phyloP scores from a whole-genome alignment of 129 eudicot species.

The Apium graveolens region DNA sequence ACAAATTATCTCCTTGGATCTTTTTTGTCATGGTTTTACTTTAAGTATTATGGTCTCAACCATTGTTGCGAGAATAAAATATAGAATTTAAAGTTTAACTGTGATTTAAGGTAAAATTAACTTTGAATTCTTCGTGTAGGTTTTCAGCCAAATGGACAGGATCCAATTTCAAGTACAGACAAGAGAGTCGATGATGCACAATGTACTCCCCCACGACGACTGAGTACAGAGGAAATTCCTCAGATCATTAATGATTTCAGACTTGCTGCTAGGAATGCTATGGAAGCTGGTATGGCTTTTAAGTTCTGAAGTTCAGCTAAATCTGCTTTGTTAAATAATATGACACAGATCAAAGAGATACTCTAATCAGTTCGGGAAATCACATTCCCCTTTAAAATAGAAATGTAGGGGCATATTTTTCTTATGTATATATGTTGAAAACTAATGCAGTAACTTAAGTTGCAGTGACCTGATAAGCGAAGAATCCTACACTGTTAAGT shows the following conservation, averaged over 20 bases:
- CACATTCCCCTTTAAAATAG: background rate
- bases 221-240: constrained; percentile 15
- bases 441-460: background rate
- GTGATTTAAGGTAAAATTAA: no score
- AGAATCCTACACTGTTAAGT: no score
- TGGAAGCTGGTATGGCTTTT: constrained; percentile 19
- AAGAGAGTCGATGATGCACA: constrained; percentile 5
- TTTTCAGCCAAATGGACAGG: constrained; percentile 18
- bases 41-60: background rate
- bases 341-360: background rate
- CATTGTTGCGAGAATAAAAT: background rate
- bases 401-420: background rate
- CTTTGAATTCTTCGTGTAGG: background rate
- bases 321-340: background rate
- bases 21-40: background rate
- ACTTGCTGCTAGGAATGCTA: constrained; percentile 24
- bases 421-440: background rate
- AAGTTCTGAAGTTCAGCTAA: background rate
- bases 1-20: background rate
- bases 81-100: background rate
- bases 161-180: constrained; percentile 29
- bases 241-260: constrained; percentile 14
- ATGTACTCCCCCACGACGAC: constrained; percentile 20
- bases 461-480: background rate
- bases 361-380: background rate